phyloP scores from a whole-genome alignment of 2,329 filamentous ascomycete species.

The Penicillium sp. region DNA sequence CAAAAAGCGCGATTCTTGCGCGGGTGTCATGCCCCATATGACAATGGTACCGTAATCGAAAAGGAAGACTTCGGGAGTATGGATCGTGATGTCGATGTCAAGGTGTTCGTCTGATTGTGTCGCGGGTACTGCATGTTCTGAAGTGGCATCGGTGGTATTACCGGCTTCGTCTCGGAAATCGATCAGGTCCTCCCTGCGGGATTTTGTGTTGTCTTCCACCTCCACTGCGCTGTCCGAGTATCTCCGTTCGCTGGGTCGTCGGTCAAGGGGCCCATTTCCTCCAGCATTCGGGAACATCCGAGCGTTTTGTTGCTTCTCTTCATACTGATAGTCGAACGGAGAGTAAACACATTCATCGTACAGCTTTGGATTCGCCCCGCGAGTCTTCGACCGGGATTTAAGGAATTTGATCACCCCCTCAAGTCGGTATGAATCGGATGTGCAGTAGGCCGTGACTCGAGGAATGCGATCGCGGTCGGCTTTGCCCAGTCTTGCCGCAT shows the following conservation, averaged over 20 bases:
- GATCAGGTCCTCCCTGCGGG: slow-evolving; percentile 58
- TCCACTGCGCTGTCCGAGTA: slow-evolving; percentile 65
- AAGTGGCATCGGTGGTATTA: slow-evolving; percentile 21
- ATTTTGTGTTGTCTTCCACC: slow-evolving; percentile 55
- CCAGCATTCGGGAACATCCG: slow-evolving; percentile 23
- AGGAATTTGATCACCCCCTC: slow-evolving; percentile 85
- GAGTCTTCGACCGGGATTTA: slow-evolving; percentile 72
- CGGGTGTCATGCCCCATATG: slow-evolving; percentile 94
- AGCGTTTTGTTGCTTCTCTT: slow-evolving; percentile 36
- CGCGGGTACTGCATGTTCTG: slow-evolving; percentile 25
- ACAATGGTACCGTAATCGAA: slow-evolving; percentile 98
- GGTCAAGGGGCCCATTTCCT: slow-evolving; percentile 31
- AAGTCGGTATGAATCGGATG: slow-evolving; percentile 84
- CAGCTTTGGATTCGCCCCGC: slow-evolving; percentile 78
- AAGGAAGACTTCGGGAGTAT: slow-evolving; percentile 90
- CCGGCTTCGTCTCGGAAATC: slow-evolving; percentile 50
- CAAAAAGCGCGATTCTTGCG: slow-evolving; percentile 82
- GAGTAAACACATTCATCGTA: slow-evolving; percentile 99
- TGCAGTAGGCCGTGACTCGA: slow-evolving; percentile 93
- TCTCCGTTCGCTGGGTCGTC: slow-evolving; percentile 55
- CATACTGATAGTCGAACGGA: slow-evolving; percentile 72
- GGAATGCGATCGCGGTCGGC: slow-evolving; percentile 83
- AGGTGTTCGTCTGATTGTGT: slow-evolving; percentile 40
- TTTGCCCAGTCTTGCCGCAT: slow-evolving; percentile 88
- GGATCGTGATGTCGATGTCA: slow-evolving; percentile 81